Conservation (phyloP, 1,139 yeast species). For the Tardiomyces blankii region DNA sequence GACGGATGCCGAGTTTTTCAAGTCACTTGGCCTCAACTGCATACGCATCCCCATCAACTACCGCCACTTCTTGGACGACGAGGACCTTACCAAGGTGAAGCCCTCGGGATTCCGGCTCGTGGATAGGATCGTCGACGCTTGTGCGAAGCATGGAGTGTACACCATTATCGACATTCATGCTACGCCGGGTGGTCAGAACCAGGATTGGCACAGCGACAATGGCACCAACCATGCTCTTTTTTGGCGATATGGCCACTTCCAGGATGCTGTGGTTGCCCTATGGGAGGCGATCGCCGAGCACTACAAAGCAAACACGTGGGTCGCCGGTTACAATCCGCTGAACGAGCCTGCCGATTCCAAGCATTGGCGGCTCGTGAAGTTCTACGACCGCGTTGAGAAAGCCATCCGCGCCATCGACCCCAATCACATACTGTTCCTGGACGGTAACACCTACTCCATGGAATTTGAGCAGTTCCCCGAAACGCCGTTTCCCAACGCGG, state of each 20-base stretch:
- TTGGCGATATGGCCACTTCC: conserved; percentile 37
- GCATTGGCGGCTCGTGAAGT: conserved; percentile 29
- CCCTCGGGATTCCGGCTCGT: conserved; percentile 32
- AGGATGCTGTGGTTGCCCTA: conserved; percentile 31
- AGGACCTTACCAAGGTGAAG: conserved; percentile 30
- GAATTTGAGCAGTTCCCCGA: conserved; percentile 36
- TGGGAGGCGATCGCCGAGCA: conserved; percentile 34
- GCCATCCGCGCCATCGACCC: conserved; percentile 32
- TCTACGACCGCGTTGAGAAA: conserved; percentile 28
- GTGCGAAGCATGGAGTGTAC: conserved; percentile 17
- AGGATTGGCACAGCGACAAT: conserved; percentile 39
- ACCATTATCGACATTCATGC: conserved; percentile 37
- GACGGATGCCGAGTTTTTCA: conserved; percentile 32
- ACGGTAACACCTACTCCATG: conserved; percentile 38
- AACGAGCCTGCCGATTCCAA: conserved; percentile 37
- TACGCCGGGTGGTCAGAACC: conserved; percentile 39
- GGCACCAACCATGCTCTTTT: conserved; percentile 33
- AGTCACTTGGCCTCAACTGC: conserved; percentile 33
- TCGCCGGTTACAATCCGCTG: conserved; percentile 40
- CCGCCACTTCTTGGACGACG: conserved; percentile 35
- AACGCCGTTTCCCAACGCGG: conserved; percentile 28
- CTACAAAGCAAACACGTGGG: conserved; percentile 33
- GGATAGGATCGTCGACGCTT: conserved; percentile 29
- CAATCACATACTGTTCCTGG: conserved; percentile 35
- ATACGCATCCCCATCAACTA: conserved; percentile 38